Evolutionary conservation across 345 rosid species (phyloP).

Genomic region (Draba incana): DNA sequence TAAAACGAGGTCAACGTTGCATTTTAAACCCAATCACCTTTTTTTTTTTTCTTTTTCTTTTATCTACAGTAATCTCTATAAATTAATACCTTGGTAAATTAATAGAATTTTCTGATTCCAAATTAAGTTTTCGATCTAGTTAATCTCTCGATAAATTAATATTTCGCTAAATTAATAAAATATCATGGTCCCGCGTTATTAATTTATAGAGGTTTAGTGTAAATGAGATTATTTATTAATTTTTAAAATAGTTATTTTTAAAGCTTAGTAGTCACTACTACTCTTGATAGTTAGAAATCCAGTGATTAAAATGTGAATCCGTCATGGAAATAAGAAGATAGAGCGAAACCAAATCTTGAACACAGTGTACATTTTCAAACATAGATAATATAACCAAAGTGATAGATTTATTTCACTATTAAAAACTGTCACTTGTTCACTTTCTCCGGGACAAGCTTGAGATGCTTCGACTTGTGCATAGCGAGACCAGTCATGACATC

Average conservation of each 20-base stretch:
- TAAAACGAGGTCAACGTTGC: constrained; percentile 31
- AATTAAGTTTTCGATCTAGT: too few species aligned
- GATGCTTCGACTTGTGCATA: constrained; percentile 45
- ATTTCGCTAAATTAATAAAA: too few species aligned
- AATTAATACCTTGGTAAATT: too few species aligned
- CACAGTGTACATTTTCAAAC: constrained; percentile 1
- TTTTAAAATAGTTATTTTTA: neutral
- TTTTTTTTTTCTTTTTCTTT: too few species aligned
- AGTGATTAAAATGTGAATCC: neutral
- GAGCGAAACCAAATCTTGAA: neutral
- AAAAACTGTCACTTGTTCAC: constrained; percentile 12
- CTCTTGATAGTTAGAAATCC: neutral
- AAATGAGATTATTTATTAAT: neutral
- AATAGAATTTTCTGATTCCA: too few species aligned
- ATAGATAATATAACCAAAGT: neutral
- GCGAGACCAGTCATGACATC: constrained; percentile 41
- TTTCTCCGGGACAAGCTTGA: constrained; percentile 39
- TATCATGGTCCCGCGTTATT: too few species aligned
- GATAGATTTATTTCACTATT: neutral
- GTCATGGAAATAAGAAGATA: neutral
- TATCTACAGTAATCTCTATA: too few species aligned
- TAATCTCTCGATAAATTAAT: too few species aligned
- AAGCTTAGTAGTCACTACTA: too few species aligned
- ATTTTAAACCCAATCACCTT: neutral
- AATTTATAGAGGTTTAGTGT: neutral